A percentile compares a stretch with the other conserved stretches of the same genome.
Evolutionary conservation across 805 yeast species (phyloP).

Genomic region (Ogataea philodendri): DNA sequence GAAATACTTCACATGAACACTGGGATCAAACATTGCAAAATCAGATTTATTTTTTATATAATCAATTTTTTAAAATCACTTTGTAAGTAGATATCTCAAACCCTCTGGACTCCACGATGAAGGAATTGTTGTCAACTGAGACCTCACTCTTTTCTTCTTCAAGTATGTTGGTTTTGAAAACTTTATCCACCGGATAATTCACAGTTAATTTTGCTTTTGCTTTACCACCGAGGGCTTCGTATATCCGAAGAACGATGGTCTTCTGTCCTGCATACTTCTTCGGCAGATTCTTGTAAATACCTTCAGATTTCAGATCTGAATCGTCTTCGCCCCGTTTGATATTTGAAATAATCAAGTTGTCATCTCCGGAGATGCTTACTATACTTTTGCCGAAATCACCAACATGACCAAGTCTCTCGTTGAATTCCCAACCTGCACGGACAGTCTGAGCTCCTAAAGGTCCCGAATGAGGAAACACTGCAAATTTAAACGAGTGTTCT

Average conservation of each 20-base stretch:
- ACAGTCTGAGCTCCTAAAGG: constrained; percentile 62
- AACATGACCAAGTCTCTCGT: constrained; percentile 43
- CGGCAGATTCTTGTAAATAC: constrained; percentile 33
- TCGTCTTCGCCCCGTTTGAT: constrained; percentile 90
- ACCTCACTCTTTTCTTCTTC: constrained; percentile 50
- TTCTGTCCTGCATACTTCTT: constrained; percentile 44
- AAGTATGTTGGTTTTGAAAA: constrained; percentile 56
- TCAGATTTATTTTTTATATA: constrained; percentile 1
- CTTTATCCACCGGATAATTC: constrained; percentile 43
- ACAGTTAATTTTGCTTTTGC: constrained; percentile 52
- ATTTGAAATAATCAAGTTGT: constrained; percentile 65
- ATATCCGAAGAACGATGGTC: constrained; percentile 68
- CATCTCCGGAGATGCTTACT: constrained; percentile 44
- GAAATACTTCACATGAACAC: constrained; percentile 32
- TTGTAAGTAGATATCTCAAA: constrained; percentile 75
- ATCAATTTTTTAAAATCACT: constrained; percentile 37
- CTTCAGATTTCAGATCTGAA: constrained; percentile 35
- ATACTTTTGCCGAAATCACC: constrained; percentile 17
- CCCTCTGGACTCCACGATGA: constrained; percentile 53
- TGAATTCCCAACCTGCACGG: constrained; percentile 74
- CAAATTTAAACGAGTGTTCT: constrained; percentile 75
- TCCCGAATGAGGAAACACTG: constrained; percentile 80
- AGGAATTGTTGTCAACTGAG: constrained; percentile 27
- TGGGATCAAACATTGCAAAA: constrained; percentile 16
- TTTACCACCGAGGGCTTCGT: constrained; percentile 86